Conservation (phyloP, 768 basidiomycete species). For the Mrakia blollopis region DNA sequence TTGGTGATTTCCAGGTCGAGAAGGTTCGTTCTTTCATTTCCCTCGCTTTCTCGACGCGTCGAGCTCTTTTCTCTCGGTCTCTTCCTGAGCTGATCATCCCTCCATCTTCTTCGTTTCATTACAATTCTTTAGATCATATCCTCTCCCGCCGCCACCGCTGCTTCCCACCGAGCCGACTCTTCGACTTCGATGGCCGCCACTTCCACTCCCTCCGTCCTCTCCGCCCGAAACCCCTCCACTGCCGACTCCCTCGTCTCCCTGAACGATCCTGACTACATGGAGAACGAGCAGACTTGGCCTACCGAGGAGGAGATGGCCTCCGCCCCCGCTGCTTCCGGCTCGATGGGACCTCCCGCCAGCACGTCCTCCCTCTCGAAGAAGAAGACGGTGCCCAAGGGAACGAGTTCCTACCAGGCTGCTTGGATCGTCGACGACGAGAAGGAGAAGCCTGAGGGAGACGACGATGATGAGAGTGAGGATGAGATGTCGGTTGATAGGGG, state of each 20-base stretch:
- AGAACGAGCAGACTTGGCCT: conserved; percentile 97
- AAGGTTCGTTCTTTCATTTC: conserved; percentile 52
- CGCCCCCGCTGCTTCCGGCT: conserved; percentile 29
- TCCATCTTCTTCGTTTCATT: background rate
- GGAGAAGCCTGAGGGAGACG: conserved; percentile 49
- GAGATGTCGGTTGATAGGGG: conserved; percentile 37
- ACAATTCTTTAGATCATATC: conserved; percentile 60
- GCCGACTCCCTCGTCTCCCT: conserved; percentile 82
- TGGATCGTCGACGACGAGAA: conserved; percentile 86
- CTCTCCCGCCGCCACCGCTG: conserved; percentile 48
- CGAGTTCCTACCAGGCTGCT: conserved; percentile 92
- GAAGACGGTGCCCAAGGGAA: conserved; percentile 83
- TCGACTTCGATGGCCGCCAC: conserved; percentile 40
- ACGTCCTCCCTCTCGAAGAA: conserved; percentile 48
- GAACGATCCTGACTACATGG: conserved; percentile 81
- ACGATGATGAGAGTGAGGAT: conserved; percentile 47
- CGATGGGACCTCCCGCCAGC: conserved; percentile 14
- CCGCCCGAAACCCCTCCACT: conserved; percentile 55
- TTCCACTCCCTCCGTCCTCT: conserved; percentile 51
- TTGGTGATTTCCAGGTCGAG: conserved; percentile 79
- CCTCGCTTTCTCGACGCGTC: background rate
- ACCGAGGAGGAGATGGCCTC: conserved; percentile 85
- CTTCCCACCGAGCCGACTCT: conserved; percentile 33
- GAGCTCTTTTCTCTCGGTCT: too few relatives aligned
- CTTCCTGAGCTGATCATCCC: background rate